Evolutionary conservation across 306 rosid genomes (phyloP).

Genomic region (Acmispon strigosus): DNA sequence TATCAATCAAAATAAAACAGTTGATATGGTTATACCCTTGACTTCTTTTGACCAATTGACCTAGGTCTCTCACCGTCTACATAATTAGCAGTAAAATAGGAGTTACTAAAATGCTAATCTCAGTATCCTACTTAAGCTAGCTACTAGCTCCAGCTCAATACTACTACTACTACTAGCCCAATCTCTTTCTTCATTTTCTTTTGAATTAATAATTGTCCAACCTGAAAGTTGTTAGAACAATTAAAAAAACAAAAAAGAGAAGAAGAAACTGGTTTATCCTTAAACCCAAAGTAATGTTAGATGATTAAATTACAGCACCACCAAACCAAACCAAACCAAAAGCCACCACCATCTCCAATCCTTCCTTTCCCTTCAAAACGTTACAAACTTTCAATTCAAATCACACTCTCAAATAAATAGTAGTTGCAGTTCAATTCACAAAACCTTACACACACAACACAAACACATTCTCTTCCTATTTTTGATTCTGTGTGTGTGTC

Average conservation of each 20-base stretch:
- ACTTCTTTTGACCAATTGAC: conserved; percentile 19
- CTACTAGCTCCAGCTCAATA: not conserved
- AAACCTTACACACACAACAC: too few relatives aligned
- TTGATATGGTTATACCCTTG: not conserved
- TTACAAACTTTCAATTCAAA: not conserved
- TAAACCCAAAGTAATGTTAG: conserved; percentile 51
- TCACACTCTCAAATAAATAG: not conserved
- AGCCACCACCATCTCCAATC: conserved; percentile 25
- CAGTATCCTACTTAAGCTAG: not conserved
- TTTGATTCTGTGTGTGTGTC: not conserved
- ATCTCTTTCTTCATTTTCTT: not conserved
- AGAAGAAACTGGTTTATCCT: conserved; percentile 16
- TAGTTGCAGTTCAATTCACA: not conserved
- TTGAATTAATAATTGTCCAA: not conserved
- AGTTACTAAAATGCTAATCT: not conserved
- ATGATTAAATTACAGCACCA: conserved; percentile 27
- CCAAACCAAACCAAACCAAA: conserved; percentile 15
- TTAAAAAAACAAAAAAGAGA: not conserved
- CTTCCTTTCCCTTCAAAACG: not conserved
- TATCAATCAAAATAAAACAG: not conserved
- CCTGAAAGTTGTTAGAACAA: conserved; percentile 9
- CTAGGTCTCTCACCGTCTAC: not conserved
- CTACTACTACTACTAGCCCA: not conserved
- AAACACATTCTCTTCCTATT: not conserved
- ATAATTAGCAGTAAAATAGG: not conserved